Percentiles rank a stretch among this genome's conserved stretches.
phyloP scores from a whole-genome alignment of 768 basidiomycete species.

The Boletus tomentosulus region DNA sequence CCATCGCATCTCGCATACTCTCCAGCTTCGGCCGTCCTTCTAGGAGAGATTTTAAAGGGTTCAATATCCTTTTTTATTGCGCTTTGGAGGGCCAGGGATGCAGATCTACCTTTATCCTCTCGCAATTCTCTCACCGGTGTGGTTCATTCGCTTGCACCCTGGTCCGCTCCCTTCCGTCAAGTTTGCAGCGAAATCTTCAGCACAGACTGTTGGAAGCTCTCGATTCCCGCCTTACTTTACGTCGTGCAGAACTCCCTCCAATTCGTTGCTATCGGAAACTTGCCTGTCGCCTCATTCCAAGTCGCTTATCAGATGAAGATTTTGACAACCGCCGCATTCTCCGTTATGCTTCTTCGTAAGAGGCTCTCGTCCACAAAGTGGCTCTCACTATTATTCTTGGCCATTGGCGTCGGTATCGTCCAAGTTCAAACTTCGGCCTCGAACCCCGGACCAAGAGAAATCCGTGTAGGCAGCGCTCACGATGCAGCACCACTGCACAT shows the following conservation, averaged over 20 bases:
- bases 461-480: conserved; percentile 63
- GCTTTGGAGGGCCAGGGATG: conserved; percentile 46
- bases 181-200: conserved; percentile 78
- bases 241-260: conserved; percentile 96
- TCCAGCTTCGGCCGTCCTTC: conserved; percentile 88
- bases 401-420: conserved; percentile 89
- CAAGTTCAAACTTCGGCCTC: conserved; percentile 75
- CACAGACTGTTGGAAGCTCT: conserved; percentile 94
- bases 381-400: conserved; percentile 83
- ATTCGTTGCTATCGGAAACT: conserved; percentile 92
- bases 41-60: conserved; percentile 94
- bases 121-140: conserved; percentile 39
- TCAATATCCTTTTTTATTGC: conserved; percentile 89
- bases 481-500: conserved; percentile 54
- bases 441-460: conserved; percentile 27
- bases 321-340: conserved; percentile 91
- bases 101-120: conserved; percentile 38
- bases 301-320: conserved; percentile 99
- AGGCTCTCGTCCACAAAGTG: conserved; percentile 74
- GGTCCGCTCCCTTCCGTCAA: conserved; percentile 47
- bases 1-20: conserved; percentile 80
- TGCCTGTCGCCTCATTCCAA: conserved; percentile 96
- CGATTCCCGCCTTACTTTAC: conserved; percentile 93
- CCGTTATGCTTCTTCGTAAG: conserved; percentile 76
- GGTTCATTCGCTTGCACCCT: conserved; percentile 40